These are phyloP conservation scores for Metschnikowia similis DNA, from an alignment of 805 yeast genomes.

Conservation along the genomic window DNA sequence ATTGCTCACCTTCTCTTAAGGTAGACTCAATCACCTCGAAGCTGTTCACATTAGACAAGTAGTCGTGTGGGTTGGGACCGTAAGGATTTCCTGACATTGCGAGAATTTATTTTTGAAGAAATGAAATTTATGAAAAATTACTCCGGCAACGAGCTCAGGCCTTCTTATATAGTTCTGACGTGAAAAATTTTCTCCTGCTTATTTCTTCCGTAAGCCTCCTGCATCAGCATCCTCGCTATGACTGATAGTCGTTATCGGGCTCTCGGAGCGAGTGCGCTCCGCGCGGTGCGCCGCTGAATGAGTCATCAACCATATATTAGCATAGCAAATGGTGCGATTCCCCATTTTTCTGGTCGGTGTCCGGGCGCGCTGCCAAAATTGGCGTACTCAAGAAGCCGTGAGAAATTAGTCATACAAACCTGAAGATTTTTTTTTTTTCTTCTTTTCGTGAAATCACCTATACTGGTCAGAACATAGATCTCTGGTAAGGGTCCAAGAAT, in stretches of 20 bases:
- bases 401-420: background rate
- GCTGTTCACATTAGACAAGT: constrained; percentile 48
- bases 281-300: constrained; percentile 11
- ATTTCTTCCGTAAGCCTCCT: constrained; percentile 10
- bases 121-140: background rate
- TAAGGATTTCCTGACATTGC: constrained; percentile 42
- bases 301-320: constrained; percentile 14
- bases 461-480: too few relatives aligned
- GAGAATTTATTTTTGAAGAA: background rate
- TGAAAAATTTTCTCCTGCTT: constrained; percentile 15
- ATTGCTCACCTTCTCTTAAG: constrained; percentile 61
- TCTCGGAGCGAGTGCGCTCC: constrained; percentile 7
- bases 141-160: background rate
- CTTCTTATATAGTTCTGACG: constrained; percentile 10
- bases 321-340: constrained; percentile 3
- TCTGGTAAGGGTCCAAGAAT: too few relatives aligned
- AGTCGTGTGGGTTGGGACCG: constrained; percentile 58
- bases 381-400: background rate
- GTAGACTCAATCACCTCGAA: constrained; percentile 56
- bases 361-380: background rate
- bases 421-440: background rate
- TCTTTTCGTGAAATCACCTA: background rate
- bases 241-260: constrained; percentile 18
- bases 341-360: background rate
- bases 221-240: constrained; percentile 11